Percentiles rank a stretch among this genome's conserved stretches.
These are phyloP conservation scores for Rutidosis leptorrhynchoides DNA, from an alignment of 129 eudicot species.

Conservation along the genomic window DNA sequence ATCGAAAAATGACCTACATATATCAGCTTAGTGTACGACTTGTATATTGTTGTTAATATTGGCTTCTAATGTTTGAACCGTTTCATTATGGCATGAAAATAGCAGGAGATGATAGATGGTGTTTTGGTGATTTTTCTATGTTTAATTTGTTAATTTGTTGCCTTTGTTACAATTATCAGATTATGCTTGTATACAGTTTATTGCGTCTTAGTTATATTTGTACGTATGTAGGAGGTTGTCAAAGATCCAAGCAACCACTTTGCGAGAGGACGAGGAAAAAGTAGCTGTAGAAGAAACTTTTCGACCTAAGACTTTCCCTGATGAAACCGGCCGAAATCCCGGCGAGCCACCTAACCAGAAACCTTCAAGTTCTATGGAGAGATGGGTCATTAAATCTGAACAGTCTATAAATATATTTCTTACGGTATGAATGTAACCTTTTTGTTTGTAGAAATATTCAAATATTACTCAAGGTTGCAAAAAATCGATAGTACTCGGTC, in stretches of 20 bases:
- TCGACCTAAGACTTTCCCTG: constrained; percentile 48
- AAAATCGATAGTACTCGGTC: no score
- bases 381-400: constrained; percentile 66
- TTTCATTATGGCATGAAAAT: background rate
- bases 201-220: background rate
- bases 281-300: constrained; percentile 73
- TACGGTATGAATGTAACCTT: constrained; percentile 44
- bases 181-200: background rate
- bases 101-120: background rate
- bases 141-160: background rate
- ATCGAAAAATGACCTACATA: background rate
- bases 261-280: constrained; percentile 65
- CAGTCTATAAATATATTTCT: constrained; percentile 81
- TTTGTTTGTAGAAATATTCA: no score
- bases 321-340: constrained; percentile 26
- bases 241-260: constrained; percentile 52
- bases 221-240: constrained; percentile 35
- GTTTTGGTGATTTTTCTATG: background rate
- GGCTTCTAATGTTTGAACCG: background rate
- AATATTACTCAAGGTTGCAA: no score
- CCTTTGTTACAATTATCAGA: background rate
- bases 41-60: background rate
- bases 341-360: constrained; percentile 41
- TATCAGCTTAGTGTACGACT: background rate
- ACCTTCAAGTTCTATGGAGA: constrained; percentile 46